Percentiles rank a stretch among this genome's conserved stretches.
Conservation (phyloP, 495 filamentous ascomycete genomes). For the Aspergillus funiculosus region DNA sequence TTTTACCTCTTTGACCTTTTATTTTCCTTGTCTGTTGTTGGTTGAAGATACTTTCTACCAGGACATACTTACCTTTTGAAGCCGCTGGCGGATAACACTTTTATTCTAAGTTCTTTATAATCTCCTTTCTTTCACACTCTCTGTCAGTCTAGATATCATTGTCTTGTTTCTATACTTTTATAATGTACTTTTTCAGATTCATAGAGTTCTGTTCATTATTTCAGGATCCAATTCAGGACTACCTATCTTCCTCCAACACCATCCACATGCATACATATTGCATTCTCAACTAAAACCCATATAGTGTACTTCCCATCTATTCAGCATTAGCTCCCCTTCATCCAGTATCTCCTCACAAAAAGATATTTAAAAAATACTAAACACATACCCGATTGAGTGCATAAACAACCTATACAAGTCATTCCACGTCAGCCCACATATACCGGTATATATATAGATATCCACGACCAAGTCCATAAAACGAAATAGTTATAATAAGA, state of each 20-base stretch:
- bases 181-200: too few species aligned
- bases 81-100: constrained; percentile 21
- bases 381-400: constrained; percentile 44
- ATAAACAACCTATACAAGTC: constrained; percentile 51
- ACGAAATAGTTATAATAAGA: background rate
- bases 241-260: background rate
- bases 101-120: constrained; percentile 9
- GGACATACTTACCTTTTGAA: constrained; percentile 11
- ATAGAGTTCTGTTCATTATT: too few species aligned
- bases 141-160: constrained; percentile 13
- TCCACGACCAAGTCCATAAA: too few species aligned
- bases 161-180: too few species aligned
- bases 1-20: constrained; percentile 6
- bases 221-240: too few species aligned
- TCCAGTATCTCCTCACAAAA: background rate
- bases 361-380: background rate
- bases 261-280: background rate
- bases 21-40: constrained; percentile 2
- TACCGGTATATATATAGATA: too few species aligned
- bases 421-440: background rate
- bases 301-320: constrained; percentile 19
- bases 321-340: background rate
- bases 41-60: too few species aligned
- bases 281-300: constrained; percentile 10
- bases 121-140: constrained; percentile 11